Base-by-base conservation (phyloP, 2,329 filamentous ascomycete species). In the Fusarium nematophilum region DNA sequence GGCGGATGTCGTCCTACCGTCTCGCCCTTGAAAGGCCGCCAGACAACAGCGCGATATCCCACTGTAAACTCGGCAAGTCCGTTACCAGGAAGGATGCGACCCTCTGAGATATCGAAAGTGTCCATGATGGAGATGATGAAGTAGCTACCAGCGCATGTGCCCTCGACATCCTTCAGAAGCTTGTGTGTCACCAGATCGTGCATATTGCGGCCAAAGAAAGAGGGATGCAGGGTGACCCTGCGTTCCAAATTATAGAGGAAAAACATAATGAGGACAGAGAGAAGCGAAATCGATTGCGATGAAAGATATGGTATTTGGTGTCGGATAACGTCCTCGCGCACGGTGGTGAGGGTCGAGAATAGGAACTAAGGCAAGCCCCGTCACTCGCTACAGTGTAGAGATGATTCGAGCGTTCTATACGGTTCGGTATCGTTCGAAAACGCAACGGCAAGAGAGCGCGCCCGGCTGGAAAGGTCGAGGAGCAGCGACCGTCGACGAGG, bases 41-140 rank as follows among this genome's bases (percentile, higher is more conserved):
- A 99, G 53, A 99, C 92, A 57, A 99, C 94, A 47, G 95, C 95
- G 58, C 93, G 91, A 75, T 97, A 99, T 70, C 91, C 88, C 40
- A 99, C 93, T 1, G 91, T 96, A 74, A 97, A 99, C 77, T 97
- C 92, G 15, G 95, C 94, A 66, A 96, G 84, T 9, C 93, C 95
- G 59, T 90, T 96, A 8, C 94, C 92, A 3, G 95, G 94, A 52
- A 97, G 85, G 59, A 99, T 94, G 67, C 92, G 90, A 10, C 93
- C 93, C 72, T 97, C 93, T 13, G 92, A 96, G 70, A 98, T 94
- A 67, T 97, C 91, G 70, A 96, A 93, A 42, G 93, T 91, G 76
- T 97, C 93, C 87, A 99, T 94, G 71, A 99, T 96, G 72, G 93
- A 95, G 69, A 99, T 95, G 73, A 99, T 96, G 77, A 95, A 98